A percentile compares a stretch with the other conserved stretches of the same genome.
Evolutionary conservation across 179 eudicot species (phyloP).

Genomic region (Dionaea muscipula): DNA sequence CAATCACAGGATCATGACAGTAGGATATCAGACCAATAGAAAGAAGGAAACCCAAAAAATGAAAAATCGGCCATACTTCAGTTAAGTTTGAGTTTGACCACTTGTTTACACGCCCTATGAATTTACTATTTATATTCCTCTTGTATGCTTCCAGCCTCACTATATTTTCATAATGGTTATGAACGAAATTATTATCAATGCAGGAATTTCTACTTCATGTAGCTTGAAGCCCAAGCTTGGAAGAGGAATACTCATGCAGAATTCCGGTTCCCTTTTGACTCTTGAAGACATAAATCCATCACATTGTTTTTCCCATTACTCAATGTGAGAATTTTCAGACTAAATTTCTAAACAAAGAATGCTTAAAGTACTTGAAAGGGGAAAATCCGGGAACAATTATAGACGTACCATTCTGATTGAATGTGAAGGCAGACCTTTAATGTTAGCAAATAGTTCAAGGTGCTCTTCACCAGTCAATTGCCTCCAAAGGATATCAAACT

Average conservation of each 20-base stretch:
- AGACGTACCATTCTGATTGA: conserved; percentile 36
- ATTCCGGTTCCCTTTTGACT: background rate
- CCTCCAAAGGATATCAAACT: conserved; percentile 97
- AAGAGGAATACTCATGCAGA: background rate
- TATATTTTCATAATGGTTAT: too few species aligned
- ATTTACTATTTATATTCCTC: too few species aligned
- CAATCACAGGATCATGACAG: background rate
- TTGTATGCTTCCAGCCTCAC: too few species aligned
- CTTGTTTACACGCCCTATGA: too few species aligned
- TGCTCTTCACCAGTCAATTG: conserved; percentile 83
- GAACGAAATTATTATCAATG: too few species aligned
- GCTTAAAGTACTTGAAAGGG: background rate
- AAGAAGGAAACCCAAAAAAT: background rate
- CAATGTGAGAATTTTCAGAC: background rate
- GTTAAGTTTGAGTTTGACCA: too few species aligned
- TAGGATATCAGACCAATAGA: background rate
- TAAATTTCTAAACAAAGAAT: background rate
- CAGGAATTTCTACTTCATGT: too few species aligned
- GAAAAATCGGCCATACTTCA: too few species aligned
- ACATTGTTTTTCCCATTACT: too few species aligned
- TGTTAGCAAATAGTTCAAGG: conserved; percentile 68
- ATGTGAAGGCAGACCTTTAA: conserved; percentile 65
- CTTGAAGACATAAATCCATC: too few species aligned
- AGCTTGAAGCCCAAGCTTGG: too few species aligned
- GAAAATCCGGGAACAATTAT: background rate